Evolutionary conservation across 2,329 filamentous ascomycete genomes (phyloP), one percentile per base, ranked within the genome.

Genomic region (Venturia pyrina): DNA sequence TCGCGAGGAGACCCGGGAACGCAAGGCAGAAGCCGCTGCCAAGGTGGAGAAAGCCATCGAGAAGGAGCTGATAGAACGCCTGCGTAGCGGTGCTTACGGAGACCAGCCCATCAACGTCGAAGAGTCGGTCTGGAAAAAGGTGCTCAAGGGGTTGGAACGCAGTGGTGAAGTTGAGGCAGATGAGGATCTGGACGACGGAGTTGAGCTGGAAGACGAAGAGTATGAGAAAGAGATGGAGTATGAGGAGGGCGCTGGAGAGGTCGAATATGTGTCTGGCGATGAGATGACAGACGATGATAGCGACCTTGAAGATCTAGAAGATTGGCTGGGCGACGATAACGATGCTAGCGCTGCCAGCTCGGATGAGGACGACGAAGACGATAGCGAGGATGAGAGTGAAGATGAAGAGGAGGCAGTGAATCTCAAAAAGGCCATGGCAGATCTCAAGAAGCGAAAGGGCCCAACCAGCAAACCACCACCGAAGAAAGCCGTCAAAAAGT

Each of bases 31-130:
- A 68, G 77, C 78, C n/a, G 80, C 80, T 6, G 95, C 95, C 28
- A 97, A 97, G 85, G 87, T 99, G 68, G 95, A 99, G 82, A 83
- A 91, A 70, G 92, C 92, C 8, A 98, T 99, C 76, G 95, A 99
- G 83, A 83, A 95, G 65, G 93, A 98, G 78, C 82, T 99, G 70
- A 89, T 99, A 71, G 91, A 98, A 78, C 83, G 95, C 71, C 79
- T 99, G 76, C 85, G 93, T 70, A 93, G 91, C 73, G 95, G 95
- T 59, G 93, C 93, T 3, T 98, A 99, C 77, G 95, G 95, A 65
- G 93, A 98, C 72, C 87, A 91, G 75, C 95, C 95, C 53, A 82
- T 99, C 70, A 99, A 99, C 75, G 93, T 96, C 63, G 95, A 96
- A 76, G 92, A 97, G 76, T 84, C 85, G 17, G 91, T 99, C 68